Evolutionary conservation across 495 filamentous ascomycete species (phyloP).

Genomic region (Aspergillus panamensis): DNA sequence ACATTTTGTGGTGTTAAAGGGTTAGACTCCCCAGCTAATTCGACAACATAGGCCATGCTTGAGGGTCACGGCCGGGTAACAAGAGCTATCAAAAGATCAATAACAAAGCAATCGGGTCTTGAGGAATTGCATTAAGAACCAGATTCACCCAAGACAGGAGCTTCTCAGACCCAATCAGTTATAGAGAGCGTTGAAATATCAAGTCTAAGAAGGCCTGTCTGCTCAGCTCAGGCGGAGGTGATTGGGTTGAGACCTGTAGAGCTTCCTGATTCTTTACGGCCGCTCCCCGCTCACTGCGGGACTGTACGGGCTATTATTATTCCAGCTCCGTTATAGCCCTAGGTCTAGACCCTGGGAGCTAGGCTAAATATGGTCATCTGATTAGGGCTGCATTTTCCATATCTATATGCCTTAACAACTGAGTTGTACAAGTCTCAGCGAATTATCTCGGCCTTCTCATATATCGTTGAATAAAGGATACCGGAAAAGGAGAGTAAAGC

Average conservation of each 20-base stretch:
- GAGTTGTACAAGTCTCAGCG: too few species aligned
- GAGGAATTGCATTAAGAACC: constrained; percentile 7
- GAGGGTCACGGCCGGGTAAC: constrained; percentile 4
- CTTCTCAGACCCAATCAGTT: constrained; percentile 1
- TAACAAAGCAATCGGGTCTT: background rate
- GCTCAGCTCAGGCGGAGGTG: constrained; percentile 3
- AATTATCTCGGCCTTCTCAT: too few species aligned
- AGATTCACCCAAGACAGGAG: constrained; percentile 5
- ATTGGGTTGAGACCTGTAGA: constrained; percentile 1
- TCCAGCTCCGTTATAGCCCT: constrained; percentile 30
- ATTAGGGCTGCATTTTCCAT: constrained; percentile 24
- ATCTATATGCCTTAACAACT: too few species aligned
- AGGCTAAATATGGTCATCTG: constrained; percentile 12
- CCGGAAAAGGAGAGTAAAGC: too few species aligned
- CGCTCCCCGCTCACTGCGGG: constrained; percentile 30
- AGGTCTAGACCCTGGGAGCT: constrained; percentile 30
- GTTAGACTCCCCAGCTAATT: constrained; percentile 58
- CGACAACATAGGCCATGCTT: constrained; percentile 45
- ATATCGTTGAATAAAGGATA: too few species aligned
- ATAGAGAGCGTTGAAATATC: background rate
- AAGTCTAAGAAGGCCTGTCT: constrained; percentile 7
- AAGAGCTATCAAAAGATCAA: constrained; percentile 1
- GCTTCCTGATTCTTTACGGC: constrained; percentile 14
- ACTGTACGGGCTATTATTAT: constrained; percentile 24
- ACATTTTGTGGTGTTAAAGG: constrained; percentile 66